Conservation (phyloP, 257 asterid species). For the Solanum chaucha region DNA sequence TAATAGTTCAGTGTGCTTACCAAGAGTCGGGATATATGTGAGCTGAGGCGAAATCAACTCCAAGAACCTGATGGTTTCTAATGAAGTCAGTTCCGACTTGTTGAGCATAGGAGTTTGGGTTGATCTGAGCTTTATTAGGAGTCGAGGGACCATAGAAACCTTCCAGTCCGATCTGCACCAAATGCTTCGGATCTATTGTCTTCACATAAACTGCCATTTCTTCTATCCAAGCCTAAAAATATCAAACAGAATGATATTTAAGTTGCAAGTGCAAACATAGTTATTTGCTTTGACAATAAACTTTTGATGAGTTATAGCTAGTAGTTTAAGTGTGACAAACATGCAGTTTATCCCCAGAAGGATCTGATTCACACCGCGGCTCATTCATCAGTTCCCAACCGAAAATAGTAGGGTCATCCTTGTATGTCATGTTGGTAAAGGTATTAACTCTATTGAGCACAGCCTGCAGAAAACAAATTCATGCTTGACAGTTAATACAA, state of each 20-base stretch:
- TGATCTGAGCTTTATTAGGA: conserved; percentile 53
- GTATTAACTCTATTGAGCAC: conserved; percentile 69
- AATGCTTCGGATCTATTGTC: conserved; percentile 82
- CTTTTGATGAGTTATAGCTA: background rate
- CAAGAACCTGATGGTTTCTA: conserved; percentile 88
- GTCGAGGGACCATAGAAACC: conserved; percentile 92
- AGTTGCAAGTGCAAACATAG: background rate
- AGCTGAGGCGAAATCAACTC: conserved; percentile 90
- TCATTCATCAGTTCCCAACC: conserved; percentile 96
- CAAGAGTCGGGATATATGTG: conserved; percentile 91
- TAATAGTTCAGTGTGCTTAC: conserved; percentile 18
- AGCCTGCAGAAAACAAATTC: conserved; percentile 23
- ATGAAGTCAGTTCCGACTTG: conserved; percentile 93
- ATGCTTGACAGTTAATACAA: background rate
- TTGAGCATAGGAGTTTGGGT: conserved; percentile 71
- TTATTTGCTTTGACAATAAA: background rate
- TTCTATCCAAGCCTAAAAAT: conserved; percentile 58
- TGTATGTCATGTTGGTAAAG: conserved; percentile 63
- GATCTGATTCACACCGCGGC: conserved; percentile 82
- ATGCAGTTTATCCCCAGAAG: conserved; percentile 79
- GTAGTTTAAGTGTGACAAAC: conserved; percentile 10
- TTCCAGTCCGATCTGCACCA: conserved; percentile 77
- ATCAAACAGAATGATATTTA: background rate
- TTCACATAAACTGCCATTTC: conserved; percentile 83
- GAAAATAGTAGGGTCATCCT: conserved; percentile 83